phyloP scores from a whole-genome alignment of 1,284 basidiomycete species.

The Thelephora terrestris region DNA sequence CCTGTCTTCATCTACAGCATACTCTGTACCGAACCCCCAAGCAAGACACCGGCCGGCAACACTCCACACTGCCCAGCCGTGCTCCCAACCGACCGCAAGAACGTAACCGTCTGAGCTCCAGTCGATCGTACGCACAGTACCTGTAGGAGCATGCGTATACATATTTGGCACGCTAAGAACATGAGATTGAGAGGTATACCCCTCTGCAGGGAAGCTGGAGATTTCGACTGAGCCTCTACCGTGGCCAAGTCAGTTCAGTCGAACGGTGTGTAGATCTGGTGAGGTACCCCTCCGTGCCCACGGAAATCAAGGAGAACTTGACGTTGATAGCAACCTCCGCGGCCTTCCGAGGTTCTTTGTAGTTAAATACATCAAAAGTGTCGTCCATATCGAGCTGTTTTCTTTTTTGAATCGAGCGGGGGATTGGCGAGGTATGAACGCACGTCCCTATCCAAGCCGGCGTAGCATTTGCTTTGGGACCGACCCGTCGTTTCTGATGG shows the following conservation, averaged over 20 bases:
- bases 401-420: slow-evolving; percentile 68
- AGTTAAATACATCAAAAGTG: slow-evolving; percentile 27
- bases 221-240: slow-evolving; percentile 52
- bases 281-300: slow-evolving; percentile 66
- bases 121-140: slow-evolving; percentile 67
- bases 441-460: slow-evolving; percentile 53
- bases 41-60: slow-evolving; percentile 82
- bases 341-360: slow-evolving; percentile 57
- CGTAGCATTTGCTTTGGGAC: slow-evolving; percentile 13
- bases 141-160: slow-evolving; percentile 46
- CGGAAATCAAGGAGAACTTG: slow-evolving; percentile 77
- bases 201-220: slow-evolving; percentile 54
- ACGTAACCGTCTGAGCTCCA: slow-evolving; percentile 97
- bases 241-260: slow-evolving; percentile 2
- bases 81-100: slow-evolving; percentile 89
- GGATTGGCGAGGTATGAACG: slow-evolving; percentile 56
- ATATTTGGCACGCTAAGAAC: slow-evolving; percentile 45
- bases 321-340: slow-evolving; percentile 65
- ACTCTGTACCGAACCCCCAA: slow-evolving; percentile 64
- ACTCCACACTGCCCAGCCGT: slow-evolving; percentile 89
- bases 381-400: slow-evolving; percentile 41
- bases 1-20: slow-evolving; percentile 48
- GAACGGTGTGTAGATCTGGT: background rate
- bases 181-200: slow-evolving; percentile 41
- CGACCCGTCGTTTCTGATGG: slow-evolving; percentile 10